phyloP scores from a whole-genome alignment of 2,329 filamentous ascomycete genomes.

The Fusarium pseudoanthophilum region DNA sequence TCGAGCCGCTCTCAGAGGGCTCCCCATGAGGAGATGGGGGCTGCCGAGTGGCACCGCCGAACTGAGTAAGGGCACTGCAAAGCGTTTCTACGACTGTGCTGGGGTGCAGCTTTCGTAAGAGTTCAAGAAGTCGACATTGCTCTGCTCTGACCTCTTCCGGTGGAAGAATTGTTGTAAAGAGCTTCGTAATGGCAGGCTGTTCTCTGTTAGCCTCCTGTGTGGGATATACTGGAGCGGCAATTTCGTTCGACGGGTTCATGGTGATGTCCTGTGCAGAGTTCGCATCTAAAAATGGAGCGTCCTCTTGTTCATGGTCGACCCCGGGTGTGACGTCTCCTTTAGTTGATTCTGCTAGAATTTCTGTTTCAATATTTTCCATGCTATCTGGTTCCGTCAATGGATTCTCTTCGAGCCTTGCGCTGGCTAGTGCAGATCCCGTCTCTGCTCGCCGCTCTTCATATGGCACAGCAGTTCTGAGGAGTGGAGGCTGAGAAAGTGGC shows the following conservation, averaged over 20 bases:
- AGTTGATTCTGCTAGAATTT: background rate
- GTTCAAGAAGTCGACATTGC: constrained; percentile 67
- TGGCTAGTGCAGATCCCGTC: background rate
- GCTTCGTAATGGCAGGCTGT: constrained; percentile 32
- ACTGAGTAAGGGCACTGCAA: constrained; percentile 71
- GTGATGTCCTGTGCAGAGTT: background rate
- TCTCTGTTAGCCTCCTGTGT: background rate
- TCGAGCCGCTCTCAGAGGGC: constrained; percentile 66
- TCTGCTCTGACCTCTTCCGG: constrained; percentile 65
- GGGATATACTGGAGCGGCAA: background rate
- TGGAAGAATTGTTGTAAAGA: constrained; percentile 32
- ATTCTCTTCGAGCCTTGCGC: constrained; percentile 3
- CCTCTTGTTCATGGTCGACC: background rate
- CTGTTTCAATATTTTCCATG: background rate
- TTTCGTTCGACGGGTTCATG: background rate
- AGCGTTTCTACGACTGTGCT: constrained; percentile 69
- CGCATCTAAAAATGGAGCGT: background rate
- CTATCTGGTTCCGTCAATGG: background rate
- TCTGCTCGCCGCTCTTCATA: background rate
- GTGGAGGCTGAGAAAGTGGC: background rate
- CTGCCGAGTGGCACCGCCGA: constrained; percentile 68
- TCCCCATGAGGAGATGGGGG: constrained; percentile 61
- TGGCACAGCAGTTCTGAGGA: background rate
- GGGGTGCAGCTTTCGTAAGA: constrained; percentile 67
- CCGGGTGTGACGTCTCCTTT: background rate